Percentiles rank a stretch among this genome's conserved stretches.
phyloP scores from a whole-genome alignment of 768 basidiomycete species.

The Hemileccinum rubropunctum region DNA sequence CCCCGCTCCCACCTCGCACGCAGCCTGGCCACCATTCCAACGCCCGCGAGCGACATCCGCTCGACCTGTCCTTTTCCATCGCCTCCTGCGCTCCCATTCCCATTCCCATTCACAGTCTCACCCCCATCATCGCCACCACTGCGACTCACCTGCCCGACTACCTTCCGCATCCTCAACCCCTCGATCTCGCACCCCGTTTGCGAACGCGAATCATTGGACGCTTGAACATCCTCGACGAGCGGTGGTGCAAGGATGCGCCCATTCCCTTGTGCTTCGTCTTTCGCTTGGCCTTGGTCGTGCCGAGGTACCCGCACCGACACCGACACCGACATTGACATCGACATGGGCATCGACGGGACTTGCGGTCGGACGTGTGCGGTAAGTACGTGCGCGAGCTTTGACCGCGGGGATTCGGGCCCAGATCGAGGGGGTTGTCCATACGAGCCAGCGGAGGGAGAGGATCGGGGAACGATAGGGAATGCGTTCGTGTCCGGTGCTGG shows the following conservation, averaged over 20 bases:
- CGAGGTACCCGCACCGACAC: neutral
- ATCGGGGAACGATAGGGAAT: neutral
- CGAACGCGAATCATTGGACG: slow-evolving; percentile 4
- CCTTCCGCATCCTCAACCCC: neutral
- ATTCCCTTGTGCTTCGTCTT: neutral
- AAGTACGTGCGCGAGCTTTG: slow-evolving; percentile 22
- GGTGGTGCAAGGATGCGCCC: neutral
- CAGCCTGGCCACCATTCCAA: slow-evolving; percentile 21
- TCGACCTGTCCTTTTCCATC: neutral
- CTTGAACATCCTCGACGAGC: neutral
- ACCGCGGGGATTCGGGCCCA: slow-evolving; percentile 16
- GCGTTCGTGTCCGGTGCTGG: neutral
- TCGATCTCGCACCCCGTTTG: slow-evolving; percentile 11
- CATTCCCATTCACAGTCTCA: neutral
- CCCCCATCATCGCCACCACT: neutral
- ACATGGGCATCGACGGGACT: neutral
- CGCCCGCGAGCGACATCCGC: slow-evolving; percentile 1
- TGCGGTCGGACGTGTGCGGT: neutral
- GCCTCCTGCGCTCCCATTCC: neutral
- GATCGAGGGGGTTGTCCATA: neutral
- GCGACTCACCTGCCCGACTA: neutral
- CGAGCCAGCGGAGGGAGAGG: neutral
- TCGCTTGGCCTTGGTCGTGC: neutral
- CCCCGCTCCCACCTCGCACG: slow-evolving; percentile 20
- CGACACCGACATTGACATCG: neutral